Evolutionary conservation across 805 yeast species (phyloP), one percentile per base, ranked within the genome.

Genomic region (Priceomyces medius): DNA sequence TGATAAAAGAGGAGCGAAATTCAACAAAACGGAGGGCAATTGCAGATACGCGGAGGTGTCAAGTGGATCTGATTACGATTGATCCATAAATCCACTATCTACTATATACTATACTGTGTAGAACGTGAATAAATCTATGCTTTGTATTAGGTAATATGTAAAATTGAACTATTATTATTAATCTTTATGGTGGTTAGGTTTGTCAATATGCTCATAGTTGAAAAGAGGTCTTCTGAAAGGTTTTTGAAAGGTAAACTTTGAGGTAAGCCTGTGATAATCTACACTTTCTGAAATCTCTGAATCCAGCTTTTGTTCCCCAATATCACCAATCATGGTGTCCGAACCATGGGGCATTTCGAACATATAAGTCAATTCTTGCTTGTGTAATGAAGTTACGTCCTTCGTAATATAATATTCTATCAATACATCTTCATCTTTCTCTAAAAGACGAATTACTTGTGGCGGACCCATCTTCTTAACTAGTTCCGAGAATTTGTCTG

Each of bases 391-490:
- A 9, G 64, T 59, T 7, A 49, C 45, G n/a, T 54, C 50, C 20
- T 53, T 55, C 7, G 64, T 58, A 19, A 54, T 42, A 39, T 58
- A 54, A 41, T 58, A 62, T 38, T 59, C 64, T 20, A 55, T 37
- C 17, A 62, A 47, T 7, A 59, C 43, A 13, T 55, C 61, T 37
- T 55, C 51, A 33, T 55, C 50, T 8, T 43, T 42, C 13, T 51
- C 53, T 13, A 60, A 36, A 23, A 59, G 38, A 28, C 41, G 35
- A n/a, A 58, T 37, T 8, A 56, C 47, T 23, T 58, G 47, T 10
- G 44, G 39, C 20, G 55, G 54, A 24, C 38, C 44, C 29, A 57
- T 45, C 9, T 12, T 20, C 33, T 50, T 38, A 6, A 54, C 56
- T 20, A 54, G 39, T 20, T 42, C 43, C 4, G 48, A 43, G 20